Evolutionary conservation across 352 stramenopile species (phyloP).

Genomic region (Aphanomyces cochlioides): DNA sequence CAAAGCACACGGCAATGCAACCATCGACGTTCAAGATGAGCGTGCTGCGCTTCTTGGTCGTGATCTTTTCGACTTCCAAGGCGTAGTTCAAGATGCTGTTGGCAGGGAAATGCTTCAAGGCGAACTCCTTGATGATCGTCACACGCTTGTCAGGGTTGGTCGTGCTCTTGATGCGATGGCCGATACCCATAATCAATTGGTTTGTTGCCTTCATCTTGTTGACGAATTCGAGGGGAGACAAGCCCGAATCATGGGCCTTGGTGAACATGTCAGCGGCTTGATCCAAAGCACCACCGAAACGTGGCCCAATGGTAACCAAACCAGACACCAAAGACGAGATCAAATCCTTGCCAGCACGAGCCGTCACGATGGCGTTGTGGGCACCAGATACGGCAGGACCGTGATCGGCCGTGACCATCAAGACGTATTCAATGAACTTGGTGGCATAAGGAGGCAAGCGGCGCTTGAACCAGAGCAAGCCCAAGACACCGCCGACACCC

Average conservation of each 20-base stretch:
- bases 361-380: slow-evolving; percentile 95
- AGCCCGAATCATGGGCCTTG: slow-evolving; percentile 83
- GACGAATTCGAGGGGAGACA: slow-evolving; percentile 89
- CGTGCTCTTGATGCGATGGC: slow-evolving; percentile 94
- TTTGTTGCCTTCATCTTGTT: slow-evolving; percentile 92
- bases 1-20: slow-evolving; percentile 96
- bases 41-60: slow-evolving; percentile 95
- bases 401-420: slow-evolving; percentile 97
- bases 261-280: slow-evolving; percentile 92
- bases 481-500: slow-evolving; percentile 92
- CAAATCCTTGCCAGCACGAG: slow-evolving; percentile 94
- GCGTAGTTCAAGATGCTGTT: slow-evolving; percentile 95
- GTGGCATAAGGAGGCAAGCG: slow-evolving; percentile 83
- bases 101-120: slow-evolving; percentile 89
- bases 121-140: slow-evolving; percentile 96
- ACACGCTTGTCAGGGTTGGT: slow-evolving; percentile 96
- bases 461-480: slow-evolving; percentile 95
- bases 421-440: slow-evolving; percentile 98
- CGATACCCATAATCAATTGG: slow-evolving; percentile 97
- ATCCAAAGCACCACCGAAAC: slow-evolving; percentile 95
- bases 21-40: slow-evolving; percentile 98
- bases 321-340: slow-evolving; percentile 95
- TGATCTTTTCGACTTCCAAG: slow-evolving; percentile 94
- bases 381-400: slow-evolving; percentile 93
- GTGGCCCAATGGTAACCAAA: slow-evolving; percentile 93